A percentile compares a stretch with the other conserved stretches of the same genome.
These are phyloP conservation scores for Cucumis hystrix DNA, from an alignment of 306 rosid species.

Conservation along the genomic window DNA sequence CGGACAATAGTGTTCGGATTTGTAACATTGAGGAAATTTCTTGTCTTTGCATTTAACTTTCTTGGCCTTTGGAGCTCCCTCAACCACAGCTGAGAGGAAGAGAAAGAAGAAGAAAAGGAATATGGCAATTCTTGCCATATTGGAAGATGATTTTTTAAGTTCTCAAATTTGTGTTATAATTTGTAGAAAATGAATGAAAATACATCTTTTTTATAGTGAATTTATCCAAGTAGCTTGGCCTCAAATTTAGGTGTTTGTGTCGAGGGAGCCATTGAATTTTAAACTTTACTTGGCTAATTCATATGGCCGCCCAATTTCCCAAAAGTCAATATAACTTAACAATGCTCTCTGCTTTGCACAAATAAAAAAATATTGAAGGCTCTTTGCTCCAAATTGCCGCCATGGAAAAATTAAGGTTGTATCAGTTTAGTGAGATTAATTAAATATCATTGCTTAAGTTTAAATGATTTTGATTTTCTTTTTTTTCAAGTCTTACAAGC, in stretches of 20 bases:
- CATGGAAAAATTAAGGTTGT: neutral
- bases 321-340: neutral
- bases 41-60: conserved; percentile 32
- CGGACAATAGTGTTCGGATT: conserved; percentile 16
- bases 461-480: no score
- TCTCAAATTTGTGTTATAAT: neutral
- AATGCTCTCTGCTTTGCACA: neutral
- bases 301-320: neutral
- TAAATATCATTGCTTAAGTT: no score
- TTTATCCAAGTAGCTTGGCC: neutral
- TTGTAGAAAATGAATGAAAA: neutral
- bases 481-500: no score
- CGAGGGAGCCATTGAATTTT: neutral
- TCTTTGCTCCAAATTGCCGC: neutral
- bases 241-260: neutral
- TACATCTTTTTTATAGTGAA: neutral
- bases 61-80: conserved; percentile 21
- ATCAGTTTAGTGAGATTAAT: no score
- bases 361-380: neutral
- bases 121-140: neutral
- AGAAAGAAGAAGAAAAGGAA: conserved; percentile 2
- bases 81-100: conserved; percentile 1
- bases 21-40: conserved; percentile 15
- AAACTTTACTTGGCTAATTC: neutral
- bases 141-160: neutral